Evolutionary conservation across 345 rosid genomes (phyloP).

Genomic region (Turritis glabra): DNA sequence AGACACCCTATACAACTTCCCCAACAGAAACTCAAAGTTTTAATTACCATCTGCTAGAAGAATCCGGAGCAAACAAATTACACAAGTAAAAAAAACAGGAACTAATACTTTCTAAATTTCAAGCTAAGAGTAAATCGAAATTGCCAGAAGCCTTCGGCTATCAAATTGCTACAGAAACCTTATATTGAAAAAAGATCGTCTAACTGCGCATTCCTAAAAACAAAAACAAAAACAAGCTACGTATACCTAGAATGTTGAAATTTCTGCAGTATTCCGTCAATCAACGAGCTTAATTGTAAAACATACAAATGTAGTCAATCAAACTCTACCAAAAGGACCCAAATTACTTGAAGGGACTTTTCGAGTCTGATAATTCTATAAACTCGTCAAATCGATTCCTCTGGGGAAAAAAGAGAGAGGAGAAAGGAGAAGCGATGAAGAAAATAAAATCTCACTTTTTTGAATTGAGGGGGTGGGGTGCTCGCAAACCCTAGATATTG

Average conservation of each 20-base stretch:
- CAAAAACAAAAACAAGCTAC: no score
- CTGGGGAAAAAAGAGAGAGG: not conserved
- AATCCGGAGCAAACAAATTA: not conserved
- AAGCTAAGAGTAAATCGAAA: no score
- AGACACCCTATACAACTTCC: not conserved
- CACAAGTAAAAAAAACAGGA: no score
- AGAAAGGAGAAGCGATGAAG: not conserved
- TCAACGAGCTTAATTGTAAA: not conserved
- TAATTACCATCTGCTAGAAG: not conserved
- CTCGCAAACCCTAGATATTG: conserved; percentile 38
- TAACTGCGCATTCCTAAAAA: not conserved
- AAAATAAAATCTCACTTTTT: not conserved
- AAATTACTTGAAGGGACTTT: conserved; percentile 13
- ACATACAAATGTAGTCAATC: conserved; percentile 17
- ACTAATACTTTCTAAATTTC: not conserved
- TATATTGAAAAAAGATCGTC: not conserved
- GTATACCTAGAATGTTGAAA: not conserved
- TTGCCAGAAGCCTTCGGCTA: not conserved
- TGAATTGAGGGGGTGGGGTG: not conserved
- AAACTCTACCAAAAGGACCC: conserved; percentile 8
- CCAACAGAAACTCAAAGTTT: not conserved
- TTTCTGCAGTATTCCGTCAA: not conserved
- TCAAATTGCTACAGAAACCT: conserved; percentile 4
- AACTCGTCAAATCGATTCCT: conserved; percentile 11
- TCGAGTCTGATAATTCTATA: not conserved